Evolutionary conservation across 2,329 filamentous ascomycete genomes (phyloP), one percentile per base, ranked within the genome.

Genomic region (Erysiphe pisi): DNA sequence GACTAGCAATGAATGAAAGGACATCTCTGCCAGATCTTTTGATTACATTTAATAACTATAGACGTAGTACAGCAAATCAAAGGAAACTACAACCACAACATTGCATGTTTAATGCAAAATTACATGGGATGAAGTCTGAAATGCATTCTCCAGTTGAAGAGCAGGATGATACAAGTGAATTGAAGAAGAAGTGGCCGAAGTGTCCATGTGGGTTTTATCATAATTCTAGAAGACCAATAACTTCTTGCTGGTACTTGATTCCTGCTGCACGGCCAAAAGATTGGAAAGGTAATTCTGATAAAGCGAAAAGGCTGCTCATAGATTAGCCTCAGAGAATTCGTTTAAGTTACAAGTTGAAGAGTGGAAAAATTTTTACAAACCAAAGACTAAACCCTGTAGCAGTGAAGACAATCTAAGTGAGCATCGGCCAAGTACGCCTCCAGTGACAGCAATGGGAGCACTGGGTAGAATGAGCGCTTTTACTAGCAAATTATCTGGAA

Each of bases 11-110:
- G n/a, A 56, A 56, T 9, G 52, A 56, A 22, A 56, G 8, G 22
- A 56, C 22, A 56, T 2, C 52, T 20, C 16, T 22, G 8, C 18
- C 52, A 56, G 52, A 56, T 3, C 12, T 56, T 56, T 2, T 56
- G 52, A 56, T 14, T 56, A 73, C 68, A n/a, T 73, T 73, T 73
- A 43, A 47, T 3, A 73, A 73, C n/a, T 68, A 68, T 47, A n/a
- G 25, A n/a, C 68, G 68, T 45, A 73, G 40, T 47, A 47, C 31
- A 73, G 40, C 68, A 43, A 73, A 73, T 47, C 68, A 73, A 45
- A 56, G 52, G 8, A 56, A 56, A 14, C n/a, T 56, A 22, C 52
- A 56, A 56, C 1, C 52, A 56, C 52, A 56, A 56, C 52, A 56
- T 56, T 6, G 52, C 52, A 3, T 56, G 8, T 56, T 56, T 56